A percentile compares a stretch with the other conserved stretches of the same genome.
Conservation (phyloP, 192 early-diverging fungal genomes). For the Coemansia sp. region DNA sequence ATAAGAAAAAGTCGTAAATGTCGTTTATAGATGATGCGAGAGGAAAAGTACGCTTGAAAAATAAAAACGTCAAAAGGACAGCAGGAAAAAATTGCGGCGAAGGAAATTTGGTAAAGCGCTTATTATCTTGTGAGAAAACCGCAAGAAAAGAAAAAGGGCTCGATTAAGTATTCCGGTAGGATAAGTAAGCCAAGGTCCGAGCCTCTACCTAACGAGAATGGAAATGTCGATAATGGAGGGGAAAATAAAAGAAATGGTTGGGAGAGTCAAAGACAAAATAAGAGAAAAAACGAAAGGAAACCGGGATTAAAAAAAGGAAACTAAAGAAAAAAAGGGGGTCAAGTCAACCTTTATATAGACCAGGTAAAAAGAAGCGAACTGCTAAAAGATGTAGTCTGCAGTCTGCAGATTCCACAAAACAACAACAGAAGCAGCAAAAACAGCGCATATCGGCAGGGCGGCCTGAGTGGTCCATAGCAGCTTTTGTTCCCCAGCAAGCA, state of each 20-base stretch:
- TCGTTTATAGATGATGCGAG: background rate
- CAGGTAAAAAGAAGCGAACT: background rate
- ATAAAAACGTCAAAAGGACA: conserved; percentile 7
- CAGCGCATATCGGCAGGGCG: background rate
- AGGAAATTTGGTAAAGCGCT: background rate
- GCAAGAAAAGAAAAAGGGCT: conserved; percentile 1
- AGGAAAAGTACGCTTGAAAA: conserved; percentile 4
- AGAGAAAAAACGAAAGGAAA: conserved; percentile 10
- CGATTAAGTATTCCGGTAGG: conserved; percentile 1
- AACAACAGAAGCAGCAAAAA: background rate
- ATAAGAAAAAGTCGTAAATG: conserved; percentile 10
- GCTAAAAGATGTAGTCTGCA: background rate
- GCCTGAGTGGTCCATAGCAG: background rate
- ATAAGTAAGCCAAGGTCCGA: background rate
- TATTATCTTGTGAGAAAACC: background rate
- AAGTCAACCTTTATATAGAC: background rate
- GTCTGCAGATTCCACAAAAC: background rate
- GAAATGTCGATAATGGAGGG: conserved; percentile 1
- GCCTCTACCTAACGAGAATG: conserved; percentile 2
- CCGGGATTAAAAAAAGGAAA: background rate
- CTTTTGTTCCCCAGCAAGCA: background rate
- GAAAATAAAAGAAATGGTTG: conserved; percentile 8
- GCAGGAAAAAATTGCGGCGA: no score
- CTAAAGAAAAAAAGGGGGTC: background rate
- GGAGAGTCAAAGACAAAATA: conserved; percentile 11